Conservation (phyloP, 2,329 filamentous ascomycete species). For the Metarhizium anisopliae region DNA sequence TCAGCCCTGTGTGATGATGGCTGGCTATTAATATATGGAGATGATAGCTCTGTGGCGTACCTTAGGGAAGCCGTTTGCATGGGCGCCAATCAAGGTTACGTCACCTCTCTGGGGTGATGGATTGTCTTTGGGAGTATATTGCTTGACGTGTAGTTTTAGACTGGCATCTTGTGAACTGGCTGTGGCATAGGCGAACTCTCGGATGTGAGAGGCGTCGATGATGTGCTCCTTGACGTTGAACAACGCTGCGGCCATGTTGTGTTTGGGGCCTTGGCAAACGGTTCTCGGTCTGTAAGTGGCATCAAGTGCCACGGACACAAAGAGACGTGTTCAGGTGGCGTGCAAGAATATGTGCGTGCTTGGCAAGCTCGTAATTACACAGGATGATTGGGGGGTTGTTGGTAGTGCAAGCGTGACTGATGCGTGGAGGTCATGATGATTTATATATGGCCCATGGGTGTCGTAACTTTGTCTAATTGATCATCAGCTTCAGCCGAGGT, state of each 20-base stretch:
- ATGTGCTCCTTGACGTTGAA: conserved; percentile 68
- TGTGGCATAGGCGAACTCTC: conserved; percentile 71
- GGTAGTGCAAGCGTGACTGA: not conserved
- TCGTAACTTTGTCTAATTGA: too few species aligned
- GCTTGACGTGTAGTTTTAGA: conserved; percentile 69
- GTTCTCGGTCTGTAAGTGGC: not conserved
- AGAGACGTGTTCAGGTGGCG: not conserved
- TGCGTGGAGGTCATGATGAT: not conserved
- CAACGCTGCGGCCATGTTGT: conserved; percentile 6
- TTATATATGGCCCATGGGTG: too few species aligned
- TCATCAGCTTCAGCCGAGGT: too few species aligned
- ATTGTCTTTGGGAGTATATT: conserved; percentile 74
- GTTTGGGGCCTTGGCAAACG: not conserved
- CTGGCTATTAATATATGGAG: not conserved
- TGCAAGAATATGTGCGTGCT: not conserved
- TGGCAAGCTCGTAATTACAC: too few species aligned
- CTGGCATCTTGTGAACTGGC: conserved; percentile 64
- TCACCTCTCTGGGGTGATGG: conserved; percentile 60
- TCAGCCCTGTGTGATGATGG: not conserved
- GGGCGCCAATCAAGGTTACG: conserved; percentile 75
- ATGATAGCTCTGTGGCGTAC: conserved; percentile 28
- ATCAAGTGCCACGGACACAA: not conserved
- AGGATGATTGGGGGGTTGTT: not conserved
- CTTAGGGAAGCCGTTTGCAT: conserved; percentile 92
- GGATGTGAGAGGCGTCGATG: conserved; percentile 66